Percentiles rank a stretch among this genome's conserved stretches.
phyloP scores from a whole-genome alignment of 176 grass and related monocot species.

The Thinopyrum elongatum region DNA sequence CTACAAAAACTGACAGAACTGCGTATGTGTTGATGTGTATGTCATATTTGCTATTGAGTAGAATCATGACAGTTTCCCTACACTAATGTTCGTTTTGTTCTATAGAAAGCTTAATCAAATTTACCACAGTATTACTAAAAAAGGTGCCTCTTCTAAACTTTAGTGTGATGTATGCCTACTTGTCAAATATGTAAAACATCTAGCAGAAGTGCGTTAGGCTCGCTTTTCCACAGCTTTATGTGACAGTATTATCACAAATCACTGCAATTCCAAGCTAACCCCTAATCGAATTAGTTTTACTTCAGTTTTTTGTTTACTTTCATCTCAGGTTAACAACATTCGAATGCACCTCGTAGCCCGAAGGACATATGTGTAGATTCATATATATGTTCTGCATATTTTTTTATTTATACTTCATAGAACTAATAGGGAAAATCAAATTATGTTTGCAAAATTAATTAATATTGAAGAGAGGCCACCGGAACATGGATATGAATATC shows the following conservation, averaged over 20 bases:
- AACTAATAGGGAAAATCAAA: background rate
- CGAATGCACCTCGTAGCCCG: background rate
- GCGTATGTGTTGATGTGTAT: background rate
- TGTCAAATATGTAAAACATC: conserved; percentile 1
- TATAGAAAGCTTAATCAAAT: background rate
- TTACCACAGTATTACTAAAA: background rate
- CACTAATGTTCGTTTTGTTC: background rate
- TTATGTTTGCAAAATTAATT: background rate
- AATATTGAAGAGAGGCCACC: background rate
- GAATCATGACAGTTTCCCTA: background rate
- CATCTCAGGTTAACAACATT: background rate
- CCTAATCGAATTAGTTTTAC: background rate
- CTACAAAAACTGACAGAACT: background rate
- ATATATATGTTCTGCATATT: background rate
- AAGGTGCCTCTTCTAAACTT: background rate
- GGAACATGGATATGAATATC: background rate
- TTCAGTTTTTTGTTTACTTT: background rate
- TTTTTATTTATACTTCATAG: background rate
- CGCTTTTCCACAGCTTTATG: background rate
- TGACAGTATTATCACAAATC: background rate
- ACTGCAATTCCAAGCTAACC: background rate
- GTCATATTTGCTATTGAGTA: background rate
- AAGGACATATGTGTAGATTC: background rate
- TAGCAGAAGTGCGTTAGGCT: background rate
- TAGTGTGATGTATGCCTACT: background rate